Conservation (phyloP, 1,284 basidiomycete genomes). For the Rhodotorula sp. region DNA sequence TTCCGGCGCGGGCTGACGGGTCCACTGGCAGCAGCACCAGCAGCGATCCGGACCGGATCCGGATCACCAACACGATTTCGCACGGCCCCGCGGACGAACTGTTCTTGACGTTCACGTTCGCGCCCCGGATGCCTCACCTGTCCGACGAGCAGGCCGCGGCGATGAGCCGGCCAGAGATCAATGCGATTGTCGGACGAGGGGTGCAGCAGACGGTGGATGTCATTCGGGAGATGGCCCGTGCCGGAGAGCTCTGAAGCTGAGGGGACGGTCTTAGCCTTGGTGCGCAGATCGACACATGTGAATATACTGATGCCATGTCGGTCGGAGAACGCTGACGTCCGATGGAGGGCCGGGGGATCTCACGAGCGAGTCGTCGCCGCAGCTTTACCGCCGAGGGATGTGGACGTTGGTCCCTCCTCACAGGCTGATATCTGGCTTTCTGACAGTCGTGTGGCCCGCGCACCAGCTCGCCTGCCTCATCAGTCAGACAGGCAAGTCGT, state of each 20-base stretch:
- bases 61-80: slow-evolving; percentile 22
- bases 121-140: slow-evolving; percentile 4
- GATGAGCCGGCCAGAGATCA: slow-evolving; percentile 7
- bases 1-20: too few relatives aligned
- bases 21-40: background rate
- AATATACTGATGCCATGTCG: too few relatives aligned
- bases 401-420: too few relatives aligned
- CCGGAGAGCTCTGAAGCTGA: slow-evolving; percentile 8
- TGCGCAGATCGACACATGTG: too few relatives aligned
- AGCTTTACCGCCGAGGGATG: too few relatives aligned
- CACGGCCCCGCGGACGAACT: slow-evolving; percentile 19
- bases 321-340: too few relatives aligned
- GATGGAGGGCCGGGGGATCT: too few relatives aligned
- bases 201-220: slow-evolving; percentile 16
- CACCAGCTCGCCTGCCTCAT: too few relatives aligned
- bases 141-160: background rate
- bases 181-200: slow-evolving; percentile 12
- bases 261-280: background rate
- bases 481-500: too few relatives aligned
- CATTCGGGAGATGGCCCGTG: slow-evolving; percentile 9
- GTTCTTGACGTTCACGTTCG: slow-evolving; percentile 24
- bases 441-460: too few relatives aligned
- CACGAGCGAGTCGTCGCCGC: too few relatives aligned
- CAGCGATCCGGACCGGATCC: background rate
- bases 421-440: too few relatives aligned